phyloP scores from a whole-genome alignment of 2,329 filamentous ascomycete genomes.

The Penicillium brasilianum region DNA sequence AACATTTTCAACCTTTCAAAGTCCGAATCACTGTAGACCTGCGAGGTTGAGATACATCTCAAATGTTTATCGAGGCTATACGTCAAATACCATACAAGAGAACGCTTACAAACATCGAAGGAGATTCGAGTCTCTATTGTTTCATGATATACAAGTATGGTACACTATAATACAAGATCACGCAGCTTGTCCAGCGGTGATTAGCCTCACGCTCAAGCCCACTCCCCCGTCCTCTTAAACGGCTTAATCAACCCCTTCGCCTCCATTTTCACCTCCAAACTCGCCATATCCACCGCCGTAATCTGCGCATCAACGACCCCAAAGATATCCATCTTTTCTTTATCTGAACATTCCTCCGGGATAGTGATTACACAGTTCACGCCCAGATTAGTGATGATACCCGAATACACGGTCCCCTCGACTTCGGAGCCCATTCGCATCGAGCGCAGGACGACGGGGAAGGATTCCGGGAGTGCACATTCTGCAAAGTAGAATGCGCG shows the following conservation, averaged over 20 bases:
- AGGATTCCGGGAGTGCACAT: slow-evolving; percentile 55
- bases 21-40: neutral
- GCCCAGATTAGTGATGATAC: slow-evolving; percentile 40
- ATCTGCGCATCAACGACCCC: slow-evolving; percentile 44
- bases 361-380: slow-evolving; percentile 37
- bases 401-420: slow-evolving; percentile 34
- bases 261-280: slow-evolving; percentile 40
- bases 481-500: slow-evolving; percentile 63
- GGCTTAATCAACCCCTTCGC: slow-evolving; percentile 38
- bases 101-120: neutral
- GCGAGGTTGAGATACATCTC: neutral
- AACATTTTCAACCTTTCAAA: neutral
- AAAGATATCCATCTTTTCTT: slow-evolving; percentile 36
- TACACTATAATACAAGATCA: slow-evolving; percentile 24
- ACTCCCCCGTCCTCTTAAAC: slow-evolving; percentile 42
- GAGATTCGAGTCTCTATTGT: neutral
- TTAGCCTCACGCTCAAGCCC: slow-evolving; percentile 27
- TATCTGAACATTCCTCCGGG: slow-evolving; percentile 29
- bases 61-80: neutral
- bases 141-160: slow-evolving; percentile 14
- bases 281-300: slow-evolving; percentile 40
- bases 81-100: neutral
- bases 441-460: slow-evolving; percentile 44
- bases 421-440: slow-evolving; percentile 29
- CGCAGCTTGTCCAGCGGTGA: neutral